Conservation (phyloP, 331 rosid species). For the Pyracantha coccinea region DNA sequence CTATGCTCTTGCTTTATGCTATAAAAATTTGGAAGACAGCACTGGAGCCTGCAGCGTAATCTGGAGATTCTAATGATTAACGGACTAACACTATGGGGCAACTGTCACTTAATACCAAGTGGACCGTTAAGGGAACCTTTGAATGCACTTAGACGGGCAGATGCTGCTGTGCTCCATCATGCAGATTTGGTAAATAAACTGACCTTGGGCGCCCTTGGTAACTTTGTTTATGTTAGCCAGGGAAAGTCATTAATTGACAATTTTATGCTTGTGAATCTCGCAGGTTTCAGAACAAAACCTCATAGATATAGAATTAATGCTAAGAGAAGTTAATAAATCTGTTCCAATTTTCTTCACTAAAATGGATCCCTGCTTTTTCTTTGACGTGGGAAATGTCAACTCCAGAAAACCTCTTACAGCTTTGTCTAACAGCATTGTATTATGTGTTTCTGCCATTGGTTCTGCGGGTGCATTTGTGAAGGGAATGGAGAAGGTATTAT, state of each 20-base stretch:
- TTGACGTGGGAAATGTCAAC: conserved; percentile 38
- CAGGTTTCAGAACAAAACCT: conserved; percentile 58
- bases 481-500: conserved; percentile 55
- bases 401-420: conserved; percentile 35
- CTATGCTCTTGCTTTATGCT: conserved; percentile 15
- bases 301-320: conserved; percentile 32
- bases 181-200: conserved; percentile 59
- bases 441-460: conserved; percentile 82
- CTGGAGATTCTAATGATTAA: conserved; percentile 83
- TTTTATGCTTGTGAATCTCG: conserved; percentile 18
- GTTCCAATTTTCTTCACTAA: conserved; percentile 59
- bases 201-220: not conserved
- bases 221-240: not conserved
- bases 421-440: conserved; percentile 32
- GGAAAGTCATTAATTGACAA: not conserved
- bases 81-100: conserved; percentile 80
- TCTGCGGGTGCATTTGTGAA: conserved; percentile 73
- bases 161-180: conserved; percentile 66
- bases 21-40: conserved; percentile 50
- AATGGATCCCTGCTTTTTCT: conserved; percentile 74
- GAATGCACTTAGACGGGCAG: conserved; percentile 60
- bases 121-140: conserved; percentile 97
- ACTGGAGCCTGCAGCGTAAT: conserved; percentile 81
- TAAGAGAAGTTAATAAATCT: conserved; percentile 36
- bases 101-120: conserved; percentile 54